These are phyloP conservation scores for Hevea brasiliensis DNA, from an alignment of 345 rosid species.

Conservation along the genomic window DNA sequence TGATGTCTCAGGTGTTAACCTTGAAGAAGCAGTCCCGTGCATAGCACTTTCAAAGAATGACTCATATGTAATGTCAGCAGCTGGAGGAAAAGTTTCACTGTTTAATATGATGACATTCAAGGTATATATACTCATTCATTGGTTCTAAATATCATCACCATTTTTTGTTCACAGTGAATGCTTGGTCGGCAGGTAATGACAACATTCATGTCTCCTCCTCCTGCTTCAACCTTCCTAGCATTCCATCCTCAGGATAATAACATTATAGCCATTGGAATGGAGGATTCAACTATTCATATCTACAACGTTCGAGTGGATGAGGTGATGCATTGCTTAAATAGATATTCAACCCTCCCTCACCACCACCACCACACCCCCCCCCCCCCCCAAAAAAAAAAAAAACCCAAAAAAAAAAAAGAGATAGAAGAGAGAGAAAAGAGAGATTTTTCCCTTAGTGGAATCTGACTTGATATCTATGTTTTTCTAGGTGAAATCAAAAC, in stretches of 20 bases:
- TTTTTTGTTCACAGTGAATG: neutral
- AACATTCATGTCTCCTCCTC: conserved; percentile 82
- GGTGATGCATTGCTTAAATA: conserved; percentile 38
- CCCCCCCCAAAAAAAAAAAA: no score
- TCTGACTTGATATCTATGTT: conserved; percentile 6
- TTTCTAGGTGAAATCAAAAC: conserved; percentile 70
- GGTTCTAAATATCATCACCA: neutral
- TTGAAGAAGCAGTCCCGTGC: conserved; percentile 83
- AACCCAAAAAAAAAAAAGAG: no score
- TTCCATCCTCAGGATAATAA: conserved; percentile 89
- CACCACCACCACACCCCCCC: no score
- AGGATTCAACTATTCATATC: conserved; percentile 81
- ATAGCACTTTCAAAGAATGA: conserved; percentile 93
- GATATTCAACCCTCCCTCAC: neutral
- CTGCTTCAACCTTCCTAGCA: conserved; percentile 81
- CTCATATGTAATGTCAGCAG: conserved; percentile 87
- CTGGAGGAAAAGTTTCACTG: conserved; percentile 86
- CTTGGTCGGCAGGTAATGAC: conserved; percentile 69
- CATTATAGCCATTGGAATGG: conserved; percentile 87
- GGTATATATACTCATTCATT: conserved; percentile 40
- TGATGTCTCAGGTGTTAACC: conserved; percentile 72
- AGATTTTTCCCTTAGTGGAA: neutral
- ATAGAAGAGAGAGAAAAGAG: no score
- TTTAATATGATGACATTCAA: conserved; percentile 94
- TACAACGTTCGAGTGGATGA: conserved; percentile 81